Conservation (phyloP, 2,329 filamentous ascomycete genomes). For the Penicillium sp. region DNA sequence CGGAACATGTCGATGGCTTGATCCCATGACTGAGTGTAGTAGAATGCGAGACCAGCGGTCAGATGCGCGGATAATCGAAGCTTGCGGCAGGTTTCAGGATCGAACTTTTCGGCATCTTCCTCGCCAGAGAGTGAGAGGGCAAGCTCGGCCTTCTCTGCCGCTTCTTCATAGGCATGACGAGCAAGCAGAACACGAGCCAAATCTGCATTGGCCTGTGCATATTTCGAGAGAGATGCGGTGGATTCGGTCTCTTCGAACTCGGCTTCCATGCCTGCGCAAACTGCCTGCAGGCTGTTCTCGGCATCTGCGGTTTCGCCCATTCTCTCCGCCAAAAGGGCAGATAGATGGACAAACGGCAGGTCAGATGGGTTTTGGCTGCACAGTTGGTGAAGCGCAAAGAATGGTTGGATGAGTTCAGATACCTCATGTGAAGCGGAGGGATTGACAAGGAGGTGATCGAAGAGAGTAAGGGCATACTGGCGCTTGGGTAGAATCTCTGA, state of each 20-base stretch:
- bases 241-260: constrained; percentile 87
- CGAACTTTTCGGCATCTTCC: constrained; percentile 64
- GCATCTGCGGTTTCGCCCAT: constrained; percentile 68
- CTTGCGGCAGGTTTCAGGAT: constrained; percentile 63
- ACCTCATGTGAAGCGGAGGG: constrained; percentile 56
- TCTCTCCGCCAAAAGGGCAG: constrained; percentile 78
- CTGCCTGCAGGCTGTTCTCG: constrained; percentile 62
- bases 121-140: constrained; percentile 79
- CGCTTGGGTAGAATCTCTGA: constrained; percentile 71
- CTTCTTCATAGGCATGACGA: constrained; percentile 62
- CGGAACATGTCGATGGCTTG: constrained; percentile 79
- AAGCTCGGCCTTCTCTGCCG: constrained; percentile 77
- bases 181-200: constrained; percentile 82
- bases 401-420: constrained; percentile 71
- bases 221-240: constrained; percentile 68
- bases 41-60: constrained; percentile 80
- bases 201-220: constrained; percentile 82
- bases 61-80: constrained; percentile 81
- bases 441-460: constrained; percentile 73
- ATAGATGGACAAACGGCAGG: constrained; percentile 73
- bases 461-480: constrained; percentile 77
- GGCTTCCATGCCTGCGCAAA: constrained; percentile 71
- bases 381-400: constrained; percentile 86
- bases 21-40: constrained; percentile 66
- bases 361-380: constrained; percentile 70